These are phyloP conservation scores for Rutstroemia sp. DNA, from an alignment of 2,329 filamentous ascomycete genomes.

Conservation along the genomic window DNA sequence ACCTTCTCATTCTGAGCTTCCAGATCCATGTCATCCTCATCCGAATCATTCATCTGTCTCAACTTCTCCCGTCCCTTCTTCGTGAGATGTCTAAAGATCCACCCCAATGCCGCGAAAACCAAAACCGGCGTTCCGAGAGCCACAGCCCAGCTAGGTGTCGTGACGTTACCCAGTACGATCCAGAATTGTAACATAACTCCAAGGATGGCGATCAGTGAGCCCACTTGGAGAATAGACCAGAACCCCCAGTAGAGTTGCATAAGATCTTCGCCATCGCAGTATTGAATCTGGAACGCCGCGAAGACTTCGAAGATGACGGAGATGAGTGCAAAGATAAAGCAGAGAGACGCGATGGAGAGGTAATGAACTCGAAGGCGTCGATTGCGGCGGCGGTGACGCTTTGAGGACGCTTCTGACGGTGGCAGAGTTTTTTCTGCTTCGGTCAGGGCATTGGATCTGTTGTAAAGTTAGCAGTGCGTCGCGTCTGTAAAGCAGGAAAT, in stretches of 20 bases:
- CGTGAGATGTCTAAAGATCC: constrained; percentile 23
- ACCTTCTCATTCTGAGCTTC: not conserved
- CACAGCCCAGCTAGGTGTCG: constrained; percentile 52
- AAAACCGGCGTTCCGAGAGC: constrained; percentile 53
- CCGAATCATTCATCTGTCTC: not conserved
- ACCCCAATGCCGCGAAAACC: constrained; percentile 41
- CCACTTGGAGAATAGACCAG: constrained; percentile 53
- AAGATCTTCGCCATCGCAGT: constrained; percentile 53
- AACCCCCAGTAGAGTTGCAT: constrained; percentile 54
- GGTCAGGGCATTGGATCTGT: constrained; percentile 17
- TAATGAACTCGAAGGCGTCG: constrained; percentile 24
- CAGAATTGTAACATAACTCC: constrained; percentile 48
- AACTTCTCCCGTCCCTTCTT: constrained; percentile 1
- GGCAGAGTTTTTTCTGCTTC: constrained; percentile 6
- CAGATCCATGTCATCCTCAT: not conserved
- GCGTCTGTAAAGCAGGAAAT: not conserved
- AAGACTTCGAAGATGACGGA: constrained; percentile 49
- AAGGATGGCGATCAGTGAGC: constrained; percentile 49
- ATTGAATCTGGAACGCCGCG: constrained; percentile 33
- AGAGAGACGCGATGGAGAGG: constrained; percentile 37
- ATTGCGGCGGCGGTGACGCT: not conserved
- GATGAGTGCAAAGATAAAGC: constrained; percentile 38
- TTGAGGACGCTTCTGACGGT: too few species aligned
- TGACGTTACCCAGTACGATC: constrained; percentile 41
- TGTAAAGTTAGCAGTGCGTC: not conserved